These are phyloP conservation scores for Phlegmacium glaucopus DNA, from an alignment of 768 basidiomycete genomes.

Conservation along the genomic window DNA sequence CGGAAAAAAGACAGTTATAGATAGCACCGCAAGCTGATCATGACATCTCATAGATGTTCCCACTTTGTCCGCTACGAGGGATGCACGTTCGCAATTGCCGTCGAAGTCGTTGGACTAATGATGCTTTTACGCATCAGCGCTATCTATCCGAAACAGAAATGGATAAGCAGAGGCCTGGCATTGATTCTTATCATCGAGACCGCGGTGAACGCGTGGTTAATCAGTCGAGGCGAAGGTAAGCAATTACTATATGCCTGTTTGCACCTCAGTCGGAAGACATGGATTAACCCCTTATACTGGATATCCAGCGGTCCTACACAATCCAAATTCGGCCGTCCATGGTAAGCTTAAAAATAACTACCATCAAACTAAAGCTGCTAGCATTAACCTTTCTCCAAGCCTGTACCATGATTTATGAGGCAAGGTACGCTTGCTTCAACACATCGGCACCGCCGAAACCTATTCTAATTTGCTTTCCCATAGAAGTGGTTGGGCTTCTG, in stretches of 20 bases:
- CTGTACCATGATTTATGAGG: constrained; percentile 41
- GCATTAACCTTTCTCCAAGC: constrained; percentile 19
- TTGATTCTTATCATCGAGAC: constrained; percentile 41
- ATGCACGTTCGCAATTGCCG: constrained; percentile 48
- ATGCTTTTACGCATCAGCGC: constrained; percentile 53
- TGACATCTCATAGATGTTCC: constrained; percentile 29
- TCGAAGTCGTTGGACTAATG: constrained; percentile 52
- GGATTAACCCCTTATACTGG: not conserved
- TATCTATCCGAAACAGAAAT: constrained; percentile 32
- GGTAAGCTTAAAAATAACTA: constrained; percentile 17
- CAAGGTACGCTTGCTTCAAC: constrained; percentile 22
- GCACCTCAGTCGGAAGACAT: not conserved
- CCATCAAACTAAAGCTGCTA: not conserved
- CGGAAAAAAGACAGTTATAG: not conserved
- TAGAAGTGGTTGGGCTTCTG: constrained; percentile 37
- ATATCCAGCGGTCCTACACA: constrained; percentile 38
- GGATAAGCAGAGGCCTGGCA: constrained; percentile 26
- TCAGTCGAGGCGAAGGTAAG: constrained; percentile 48
- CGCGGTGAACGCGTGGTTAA: constrained; percentile 51
- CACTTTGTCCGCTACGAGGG: constrained; percentile 52
- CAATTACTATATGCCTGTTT: not conserved
- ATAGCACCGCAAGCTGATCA: not conserved
- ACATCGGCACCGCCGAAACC: constrained; percentile 8
- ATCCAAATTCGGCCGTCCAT: constrained; percentile 32
- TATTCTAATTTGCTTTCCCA: not conserved